These are phyloP conservation scores for Lipomyces japonicus DNA, from an alignment of 805 yeast genomes.

Conservation along the genomic window DNA sequence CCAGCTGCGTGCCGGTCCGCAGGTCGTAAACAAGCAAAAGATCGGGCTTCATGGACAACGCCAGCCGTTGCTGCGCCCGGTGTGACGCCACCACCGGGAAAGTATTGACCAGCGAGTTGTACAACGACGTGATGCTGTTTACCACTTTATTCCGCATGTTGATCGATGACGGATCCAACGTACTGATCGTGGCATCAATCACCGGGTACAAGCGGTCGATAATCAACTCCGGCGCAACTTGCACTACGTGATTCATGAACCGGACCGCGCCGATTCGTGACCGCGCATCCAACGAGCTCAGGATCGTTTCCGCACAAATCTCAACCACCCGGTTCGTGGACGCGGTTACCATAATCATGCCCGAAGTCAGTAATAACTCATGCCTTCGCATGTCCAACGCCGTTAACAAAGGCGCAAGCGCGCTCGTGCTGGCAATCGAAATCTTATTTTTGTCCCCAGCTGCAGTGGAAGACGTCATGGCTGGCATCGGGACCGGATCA, in stretches of 20 bases:
- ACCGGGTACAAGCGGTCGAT: slow-evolving; percentile 24
- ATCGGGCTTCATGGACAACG: slow-evolving; percentile 26
- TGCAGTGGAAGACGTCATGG: background rate
- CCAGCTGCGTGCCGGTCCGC: slow-evolving; percentile 29
- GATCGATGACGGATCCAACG: slow-evolving; percentile 22
- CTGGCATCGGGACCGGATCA: slow-evolving; percentile 9
- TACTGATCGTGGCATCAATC: slow-evolving; percentile 24
- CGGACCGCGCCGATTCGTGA: slow-evolving; percentile 26
- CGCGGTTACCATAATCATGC: slow-evolving; percentile 1
- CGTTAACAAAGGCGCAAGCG: background rate
- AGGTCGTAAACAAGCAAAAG: slow-evolving; percentile 28
- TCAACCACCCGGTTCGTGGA: slow-evolving; percentile 23
- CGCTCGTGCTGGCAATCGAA: background rate
- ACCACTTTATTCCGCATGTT: slow-evolving; percentile 24
- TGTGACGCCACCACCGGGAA: slow-evolving; percentile 28
- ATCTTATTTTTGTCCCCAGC: background rate
- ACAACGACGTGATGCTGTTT: slow-evolving; percentile 21
- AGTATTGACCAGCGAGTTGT: slow-evolving; percentile 18
- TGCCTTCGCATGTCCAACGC: slow-evolving; percentile 12
- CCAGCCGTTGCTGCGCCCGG: slow-evolving; percentile 30
- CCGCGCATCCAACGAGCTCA: slow-evolving; percentile 6
- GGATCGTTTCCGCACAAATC: slow-evolving; percentile 15
- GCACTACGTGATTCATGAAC: slow-evolving; percentile 12
- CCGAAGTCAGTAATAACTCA: slow-evolving; percentile 14
- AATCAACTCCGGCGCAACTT: slow-evolving; percentile 13